Base-by-base conservation (phyloP, 1,284 basidiomycete genomes). In the Coniferiporia sulphurascens region DNA sequence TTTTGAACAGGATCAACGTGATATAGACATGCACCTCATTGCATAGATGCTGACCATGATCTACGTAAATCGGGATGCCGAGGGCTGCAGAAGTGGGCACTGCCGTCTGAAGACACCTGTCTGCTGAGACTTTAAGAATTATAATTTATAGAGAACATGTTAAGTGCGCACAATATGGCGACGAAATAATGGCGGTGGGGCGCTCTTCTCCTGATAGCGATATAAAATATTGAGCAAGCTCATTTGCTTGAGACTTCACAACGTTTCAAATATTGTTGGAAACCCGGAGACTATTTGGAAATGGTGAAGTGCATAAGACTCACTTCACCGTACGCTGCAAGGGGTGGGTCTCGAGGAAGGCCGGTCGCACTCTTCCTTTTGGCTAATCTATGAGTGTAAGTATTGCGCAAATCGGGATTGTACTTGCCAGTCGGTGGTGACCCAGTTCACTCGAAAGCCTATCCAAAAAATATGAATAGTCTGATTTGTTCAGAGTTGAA, bases 31-130 rank as follows among this genome's bases (percentile, higher is more conserved):
- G 46, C 27, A 35, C 49, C 13, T 44, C 17, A 27, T 34, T 41
- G 52, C 50, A 49, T 9, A 19, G 12, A 10, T n/a, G 66, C 78
- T 53, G 65, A 86, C 89, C 89, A 64, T 93, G 90, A 65, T 91
- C 85, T 6, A 56, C 61, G 27, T 59, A 77, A 73, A 95, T 81
- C 0, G 90, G 88, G 2, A 92, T 59, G 1, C 75, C 74, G 12
- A 94, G 76, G 0, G 80, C 79, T 52, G 77, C 71, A 7, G 89
- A 81, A 1, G 79, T 74, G 0, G 92, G 91, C 36, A 79, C 73
- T 0, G 86, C 73, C 0, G 92, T 95, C 69, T 94, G 91, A 35
- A 94, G 73, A 70, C 92, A 95, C 27, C 92, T 87, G 73, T 93
- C 91, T 89, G 69, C 59, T 21, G 9, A 22, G 22, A 43, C 15